These are phyloP conservation scores for Conticribra guillardii DNA, from an alignment of 108 stramenopile genomes.

Conservation along the genomic window DNA sequence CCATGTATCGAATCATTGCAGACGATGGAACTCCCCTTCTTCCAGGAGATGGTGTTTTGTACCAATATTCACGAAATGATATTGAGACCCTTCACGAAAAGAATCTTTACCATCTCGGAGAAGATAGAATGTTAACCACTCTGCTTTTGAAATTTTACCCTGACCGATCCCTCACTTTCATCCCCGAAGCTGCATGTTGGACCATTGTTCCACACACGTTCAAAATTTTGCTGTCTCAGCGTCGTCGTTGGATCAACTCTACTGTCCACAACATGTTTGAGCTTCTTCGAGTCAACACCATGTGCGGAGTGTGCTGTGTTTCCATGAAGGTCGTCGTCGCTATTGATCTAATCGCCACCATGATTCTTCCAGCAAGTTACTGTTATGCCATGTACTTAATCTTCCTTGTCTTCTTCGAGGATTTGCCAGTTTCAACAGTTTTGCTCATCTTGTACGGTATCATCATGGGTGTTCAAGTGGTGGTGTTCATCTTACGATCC, in stretches of 20 bases:
- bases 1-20: constrained; percentile 59
- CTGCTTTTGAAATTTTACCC: constrained; percentile 48
- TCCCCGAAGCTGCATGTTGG: constrained; percentile 55
- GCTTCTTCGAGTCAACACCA: constrained; percentile 50
- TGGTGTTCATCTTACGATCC: constrained; percentile 42
- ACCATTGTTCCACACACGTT: constrained; percentile 52
- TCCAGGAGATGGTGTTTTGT: constrained; percentile 35
- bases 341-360: constrained; percentile 42
- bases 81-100: constrained; percentile 51
- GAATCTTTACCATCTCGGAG: too few relatives aligned
- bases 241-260: constrained; percentile 57
- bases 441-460: constrained; percentile 42
- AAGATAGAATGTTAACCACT: constrained; percentile 55
- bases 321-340: constrained; percentile 53
- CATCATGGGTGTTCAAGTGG: constrained; percentile 41
- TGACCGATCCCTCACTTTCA: constrained; percentile 39
- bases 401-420: constrained; percentile 26
- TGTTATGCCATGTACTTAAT: constrained; percentile 35
- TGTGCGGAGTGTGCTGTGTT: constrained; percentile 54
- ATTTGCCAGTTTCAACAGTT: constrained; percentile 35
- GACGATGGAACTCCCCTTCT: constrained; percentile 49
- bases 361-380: constrained; percentile 51
- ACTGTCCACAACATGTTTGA: constrained; percentile 60
- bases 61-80: constrained; percentile 52
- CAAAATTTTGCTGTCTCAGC: constrained; percentile 43